Conservation (phyloP, 306 rosid species). For the Rosa rugosa region DNA sequence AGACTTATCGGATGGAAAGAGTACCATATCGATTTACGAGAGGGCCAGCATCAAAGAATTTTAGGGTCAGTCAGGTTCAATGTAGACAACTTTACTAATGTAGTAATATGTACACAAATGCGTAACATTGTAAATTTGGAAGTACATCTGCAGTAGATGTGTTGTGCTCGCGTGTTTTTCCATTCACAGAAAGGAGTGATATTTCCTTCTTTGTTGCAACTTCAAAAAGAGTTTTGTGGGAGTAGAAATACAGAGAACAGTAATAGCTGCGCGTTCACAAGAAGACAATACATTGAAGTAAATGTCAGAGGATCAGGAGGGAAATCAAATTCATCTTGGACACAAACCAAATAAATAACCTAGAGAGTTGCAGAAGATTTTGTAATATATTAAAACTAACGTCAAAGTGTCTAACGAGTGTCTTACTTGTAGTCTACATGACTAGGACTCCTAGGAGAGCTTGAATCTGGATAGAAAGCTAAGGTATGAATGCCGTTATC, state of each 20-base stretch:
- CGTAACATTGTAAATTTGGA: background rate
- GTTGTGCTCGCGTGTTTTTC: background rate
- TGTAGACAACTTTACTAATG: background rate
- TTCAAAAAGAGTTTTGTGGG: constrained; percentile 51
- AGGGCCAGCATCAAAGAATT: constrained; percentile 80
- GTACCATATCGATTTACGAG: constrained; percentile 76
- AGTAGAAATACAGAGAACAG: background rate
- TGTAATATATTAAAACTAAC: background rate
- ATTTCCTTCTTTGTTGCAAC: constrained; percentile 91
- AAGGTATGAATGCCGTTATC: constrained; percentile 65
- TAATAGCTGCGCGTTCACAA: constrained; percentile 6
- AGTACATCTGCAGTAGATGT: background rate
- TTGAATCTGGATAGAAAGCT: constrained; percentile 69
- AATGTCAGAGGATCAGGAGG: background rate
- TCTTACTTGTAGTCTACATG: constrained; percentile 78
- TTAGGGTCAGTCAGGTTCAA: constrained; percentile 57
- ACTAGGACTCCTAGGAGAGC: constrained; percentile 48
- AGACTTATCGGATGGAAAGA: constrained; percentile 86
- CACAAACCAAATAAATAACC: background rate
- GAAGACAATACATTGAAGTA: background rate
- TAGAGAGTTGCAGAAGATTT: background rate
- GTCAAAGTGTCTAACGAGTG: constrained; percentile 6
- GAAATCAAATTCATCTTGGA: background rate
- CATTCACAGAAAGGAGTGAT: constrained; percentile 41
- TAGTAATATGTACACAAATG: background rate